Base-by-base conservation (phyloP, 2,329 filamentous ascomycete genomes). In the Fusarium foetens region DNA sequence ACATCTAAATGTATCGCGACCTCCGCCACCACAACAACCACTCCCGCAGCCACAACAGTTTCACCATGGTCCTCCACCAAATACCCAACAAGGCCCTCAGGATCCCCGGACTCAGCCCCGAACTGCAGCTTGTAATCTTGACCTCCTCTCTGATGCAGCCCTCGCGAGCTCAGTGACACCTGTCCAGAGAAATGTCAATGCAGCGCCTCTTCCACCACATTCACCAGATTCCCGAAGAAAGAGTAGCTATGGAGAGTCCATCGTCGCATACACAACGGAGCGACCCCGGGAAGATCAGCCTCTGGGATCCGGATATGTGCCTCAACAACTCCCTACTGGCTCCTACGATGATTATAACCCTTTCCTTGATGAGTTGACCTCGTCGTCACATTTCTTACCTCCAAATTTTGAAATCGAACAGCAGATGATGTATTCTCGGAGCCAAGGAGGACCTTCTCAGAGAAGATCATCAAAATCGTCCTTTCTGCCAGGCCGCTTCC, bases 71-170 rank as follows among this genome's bases (percentile, higher is more conserved):
- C 74, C 82, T 29, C 70, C 76, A 55, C 64, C 70, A 48, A 76
- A 81, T 23, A 77, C 83, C 35, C 79, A 81, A 29, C 80, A 82
- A 78, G 77, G 84, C 11, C 76, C 83, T n/a, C 82, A 85, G 51
- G 86, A 88, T 67, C 81, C 84, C 23, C 86, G 86, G 39, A 79
- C 84, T 36, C 79, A 84, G 29, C 76, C 85, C 1, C 81, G 87
- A 70, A 77, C 83, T 17, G 83, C 82, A 21, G 86, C 86, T 5
- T 89, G 87, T 75, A 90, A 89, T 70, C 81, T 90, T 39, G 88
- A 90, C 67, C 81, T 90, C 14, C 80, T 90, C 23, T 90, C 88
- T 9, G 87, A 90, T 76, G 88, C 88, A n/a, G 88, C 88, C 11
- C 84, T 88, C 23, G 86, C 86, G n/a, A 87, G 86, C 63, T 86